Base-by-base conservation (phyloP, 148 eudicot genomes). In the Rhododendron griersonianum region DNA sequence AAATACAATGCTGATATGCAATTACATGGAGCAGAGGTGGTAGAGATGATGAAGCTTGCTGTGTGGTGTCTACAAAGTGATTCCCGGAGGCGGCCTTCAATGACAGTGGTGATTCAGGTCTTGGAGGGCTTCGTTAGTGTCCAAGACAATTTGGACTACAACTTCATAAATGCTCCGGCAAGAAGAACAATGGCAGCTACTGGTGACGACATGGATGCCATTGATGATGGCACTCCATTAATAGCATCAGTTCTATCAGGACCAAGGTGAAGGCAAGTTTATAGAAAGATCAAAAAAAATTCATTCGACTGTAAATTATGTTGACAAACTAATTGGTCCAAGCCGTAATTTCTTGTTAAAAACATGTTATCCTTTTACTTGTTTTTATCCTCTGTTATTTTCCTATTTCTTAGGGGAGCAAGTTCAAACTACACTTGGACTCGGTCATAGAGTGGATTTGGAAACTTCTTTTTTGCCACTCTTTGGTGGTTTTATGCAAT, bases 41-140 rank as follows among this genome's bases (percentile, higher is more conserved):
- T 85, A 7, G 67, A 85, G 82, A 85, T 57, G 82, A 85, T 85
- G 86, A 85, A 13, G n/a, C 89, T 74, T 14, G 45, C 45, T 33
- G 45, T 1, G 45, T 74, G 78, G 45, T 74, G 78, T 74, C 78
- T 74, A 33, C 78, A 74, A 74, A 33, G 23, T 74, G 78, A 74
- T 74, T 74, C 0, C 35, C 18, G 2, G 21, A 35, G 19, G 78
- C 16, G 78, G 23, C 78, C 78, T 33, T 74, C 44, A 16, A 74
- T 74, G 78, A 11, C 78, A 15, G 44, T 74, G 78, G 78, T 74
- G 78, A 3, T 74, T 35, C 15, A 73, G 41, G 39, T 53, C 11
- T 1, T 84, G 39, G 71, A 84, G 33, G 86, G 63, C 33, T 19
- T n/a, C 16, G 69, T 51, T 4, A 37, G 71, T 83, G 78, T 14